These are phyloP conservation scores for Alternaria sp. DNA, from an alignment of 2,329 filamentous ascomycete species.

Conservation along the genomic window DNA sequence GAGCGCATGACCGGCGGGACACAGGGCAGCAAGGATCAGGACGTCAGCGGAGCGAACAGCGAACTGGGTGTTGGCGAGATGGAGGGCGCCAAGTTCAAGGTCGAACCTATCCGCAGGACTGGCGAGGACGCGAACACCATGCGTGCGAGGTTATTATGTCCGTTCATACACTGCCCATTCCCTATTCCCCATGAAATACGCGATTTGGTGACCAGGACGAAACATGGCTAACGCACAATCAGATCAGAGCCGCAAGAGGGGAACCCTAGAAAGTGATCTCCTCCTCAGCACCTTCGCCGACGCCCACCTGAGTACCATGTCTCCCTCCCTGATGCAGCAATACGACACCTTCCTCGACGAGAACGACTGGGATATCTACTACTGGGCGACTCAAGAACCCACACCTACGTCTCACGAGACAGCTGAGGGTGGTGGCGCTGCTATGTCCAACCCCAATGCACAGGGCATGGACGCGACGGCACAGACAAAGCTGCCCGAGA, in stretches of 20 bases:
- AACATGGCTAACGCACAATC: conserved; percentile 6
- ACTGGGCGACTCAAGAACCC: conserved; percentile 93
- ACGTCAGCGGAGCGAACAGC: conserved; percentile 35
- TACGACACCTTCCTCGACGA: conserved; percentile 96
- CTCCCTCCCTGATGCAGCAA: conserved; percentile 72
- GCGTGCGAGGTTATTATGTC: conserved; percentile 82
- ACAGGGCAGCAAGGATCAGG: conserved; percentile 56
- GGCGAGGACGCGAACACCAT: conserved; percentile 87
- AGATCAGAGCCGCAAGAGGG: conserved; percentile 98
- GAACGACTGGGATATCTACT: conserved; percentile 99
- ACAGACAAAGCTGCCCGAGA: conserved; percentile 50
- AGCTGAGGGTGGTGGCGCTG: conserved; percentile 59
- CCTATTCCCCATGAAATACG: background rate
- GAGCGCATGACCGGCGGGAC: conserved; percentile 70
- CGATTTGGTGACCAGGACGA: background rate
- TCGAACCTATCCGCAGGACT: conserved; percentile 84
- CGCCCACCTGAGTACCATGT: conserved; percentile 76
- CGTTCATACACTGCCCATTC: conserved; percentile 38
- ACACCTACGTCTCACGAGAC: conserved; percentile 63
- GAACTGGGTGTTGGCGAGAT: conserved; percentile 42
- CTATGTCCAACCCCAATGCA: conserved; percentile 51
- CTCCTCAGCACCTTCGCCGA: conserved; percentile 95
- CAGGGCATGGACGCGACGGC: conserved; percentile 55
- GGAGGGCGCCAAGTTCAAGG: conserved; percentile 69
- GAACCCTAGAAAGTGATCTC: conserved; percentile 93